phyloP scores from a whole-genome alignment of 345 rosid genomes.

The Citrus medica region DNA sequence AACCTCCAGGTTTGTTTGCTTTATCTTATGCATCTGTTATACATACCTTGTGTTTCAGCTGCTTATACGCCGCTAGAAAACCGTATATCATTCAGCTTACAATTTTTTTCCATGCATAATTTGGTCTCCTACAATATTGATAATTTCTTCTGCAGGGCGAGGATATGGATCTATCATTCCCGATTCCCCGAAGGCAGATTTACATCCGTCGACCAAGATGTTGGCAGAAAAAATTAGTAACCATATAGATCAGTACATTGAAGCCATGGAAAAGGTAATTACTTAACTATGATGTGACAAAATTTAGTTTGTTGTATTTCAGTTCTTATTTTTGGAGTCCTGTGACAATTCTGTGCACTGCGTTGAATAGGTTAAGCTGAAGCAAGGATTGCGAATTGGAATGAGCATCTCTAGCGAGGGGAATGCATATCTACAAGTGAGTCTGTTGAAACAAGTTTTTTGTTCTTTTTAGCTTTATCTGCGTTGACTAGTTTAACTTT shows the following conservation, averaged over 20 bases:
- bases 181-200: conserved; percentile 70
- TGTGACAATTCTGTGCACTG: not conserved
- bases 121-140: not conserved
- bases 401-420: conserved; percentile 92
- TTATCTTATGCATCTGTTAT: not conserved
- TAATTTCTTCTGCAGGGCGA: conserved; percentile 26
- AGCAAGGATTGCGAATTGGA: conserved; percentile 81
- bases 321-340: not conserved
- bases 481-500: not conserved
- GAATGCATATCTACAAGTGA: conserved; percentile 82
- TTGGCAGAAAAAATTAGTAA: conserved; percentile 63
- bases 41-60: too few relatives aligned
- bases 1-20: conserved; percentile 54
- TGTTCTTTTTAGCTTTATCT: conserved; percentile 1
- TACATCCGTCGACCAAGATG: conserved; percentile 50
- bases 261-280: conserved; percentile 89
- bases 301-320: not conserved
- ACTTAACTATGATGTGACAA: not conserved
- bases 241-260: conserved; percentile 59
- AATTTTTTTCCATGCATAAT: too few relatives aligned
- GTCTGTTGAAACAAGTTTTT: conserved; percentile 7
- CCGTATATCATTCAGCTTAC: not conserved
- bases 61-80: not conserved
- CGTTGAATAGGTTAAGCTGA: conserved; percentile 70
- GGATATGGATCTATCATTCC: conserved; percentile 91